Base-by-base conservation (phyloP, 2,329 filamentous ascomycete genomes). In the Diaporthe velutina region DNA sequence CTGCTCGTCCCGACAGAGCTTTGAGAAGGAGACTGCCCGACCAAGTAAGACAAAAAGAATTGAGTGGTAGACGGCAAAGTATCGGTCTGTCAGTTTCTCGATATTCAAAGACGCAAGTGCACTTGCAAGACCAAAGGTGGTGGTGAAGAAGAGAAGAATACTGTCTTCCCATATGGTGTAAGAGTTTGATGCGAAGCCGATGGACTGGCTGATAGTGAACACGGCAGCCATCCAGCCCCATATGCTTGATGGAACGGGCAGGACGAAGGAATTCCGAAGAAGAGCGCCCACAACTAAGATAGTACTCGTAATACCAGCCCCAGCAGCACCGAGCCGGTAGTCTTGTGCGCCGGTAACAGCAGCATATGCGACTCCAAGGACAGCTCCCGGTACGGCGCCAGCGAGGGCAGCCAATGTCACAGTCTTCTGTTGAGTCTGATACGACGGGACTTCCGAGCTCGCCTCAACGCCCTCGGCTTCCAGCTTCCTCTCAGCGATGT, bases 151-250 rank as follows among this genome's bases (percentile, higher is more conserved):
- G 4, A 98, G 88, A 6, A 98, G 89, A 73, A 98, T 98, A 19
- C 95, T 94, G 80, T 99, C 97, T 85, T 99, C 97, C 96, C 97
- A 99, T 78, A 99, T 98, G 0, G 96, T 98, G 84, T 96, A 99
- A 0, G 97, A 99, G 84, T 99, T 99, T 4, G 97, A 97, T 0
- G 96, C 96, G 82, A 98, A 99, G 10, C 97, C 96, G 70, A 94
- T 87, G n/a, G 95, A 97, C 80, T 98, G 95, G 76, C 93, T 92
- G n/a, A 95, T 83, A 0, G 95, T 95, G 78, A 98, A 95, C 19
- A 96, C 82, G 35, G 95, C 86, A 8, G 95, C 93, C 75, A 98
- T 86, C 92, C 94, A 96, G n/a, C 95, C 93, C 96, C 96, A 99
- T 71, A 96, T 85, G 0, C 91, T 93, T n/a, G 84, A 90, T 0